A percentile compares a stretch with the other conserved stretches of the same genome.
These are phyloP conservation scores for Pichia eremophila DNA, from an alignment of 805 yeast genomes.

Conservation along the genomic window DNA sequence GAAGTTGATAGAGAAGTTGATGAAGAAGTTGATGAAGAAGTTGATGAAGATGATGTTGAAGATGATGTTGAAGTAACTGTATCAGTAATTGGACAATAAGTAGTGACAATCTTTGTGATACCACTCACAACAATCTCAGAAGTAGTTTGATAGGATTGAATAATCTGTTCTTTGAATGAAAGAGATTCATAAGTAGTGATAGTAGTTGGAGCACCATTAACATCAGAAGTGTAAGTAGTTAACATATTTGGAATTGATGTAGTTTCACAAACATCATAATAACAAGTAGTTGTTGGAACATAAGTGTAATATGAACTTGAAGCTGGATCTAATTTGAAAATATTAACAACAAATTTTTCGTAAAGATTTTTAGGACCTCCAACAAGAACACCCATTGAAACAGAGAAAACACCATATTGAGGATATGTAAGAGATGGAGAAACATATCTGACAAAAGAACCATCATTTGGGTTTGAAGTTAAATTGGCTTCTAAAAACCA, in stretches of 20 bases:
- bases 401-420: conserved; percentile 4
- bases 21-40: not conserved
- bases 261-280: conserved; percentile 7
- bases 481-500: conserved; percentile 7
- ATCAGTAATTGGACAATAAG: conserved; percentile 13
- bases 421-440: conserved; percentile 8
- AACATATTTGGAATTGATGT: conserved; percentile 5
- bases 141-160: conserved; percentile 9
- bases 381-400: not conserved
- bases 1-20: not conserved
- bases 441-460: conserved; percentile 6
- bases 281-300: conserved; percentile 7
- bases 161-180: not conserved
- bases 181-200: conserved; percentile 3
- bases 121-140: conserved; percentile 11
- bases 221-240: not conserved
- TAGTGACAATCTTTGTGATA: conserved; percentile 10
- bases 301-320: conserved; percentile 1
- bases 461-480: not conserved
- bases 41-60: not conserved
- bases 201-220: not conserved
- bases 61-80: conserved; percentile 1
- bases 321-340: conserved; percentile 5
- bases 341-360: not conserved
- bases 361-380: not conserved